Evolutionary conservation across 1,284 basidiomycete species (phyloP).

Genomic region (Trichosporon faecale): DNA sequence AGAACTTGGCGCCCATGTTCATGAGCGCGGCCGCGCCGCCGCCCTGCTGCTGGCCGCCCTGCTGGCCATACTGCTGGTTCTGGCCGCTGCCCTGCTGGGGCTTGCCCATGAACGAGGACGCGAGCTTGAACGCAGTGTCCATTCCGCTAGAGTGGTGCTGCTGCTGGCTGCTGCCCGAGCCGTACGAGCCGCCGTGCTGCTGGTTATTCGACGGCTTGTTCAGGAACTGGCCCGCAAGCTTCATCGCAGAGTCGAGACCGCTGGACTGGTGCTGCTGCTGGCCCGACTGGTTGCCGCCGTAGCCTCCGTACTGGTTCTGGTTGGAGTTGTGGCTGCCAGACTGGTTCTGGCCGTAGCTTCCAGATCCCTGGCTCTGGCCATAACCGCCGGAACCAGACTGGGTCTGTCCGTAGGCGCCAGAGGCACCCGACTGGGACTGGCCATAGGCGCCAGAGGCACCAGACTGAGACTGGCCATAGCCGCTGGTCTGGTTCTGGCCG

Average conservation of each 20-base stretch:
- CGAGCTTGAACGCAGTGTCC: neutral
- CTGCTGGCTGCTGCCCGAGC: neutral
- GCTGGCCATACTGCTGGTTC: neutral
- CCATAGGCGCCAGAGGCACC: neutral
- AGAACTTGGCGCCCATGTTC: slow-evolving; percentile 8
- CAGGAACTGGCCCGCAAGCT: neutral
- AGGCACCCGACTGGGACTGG: neutral
- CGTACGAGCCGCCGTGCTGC: neutral
- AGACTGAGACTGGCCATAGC: neutral
- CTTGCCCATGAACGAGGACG: neutral
- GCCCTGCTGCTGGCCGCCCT: slow-evolving; percentile 3
- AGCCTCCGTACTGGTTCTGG: neutral
- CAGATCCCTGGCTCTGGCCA: neutral
- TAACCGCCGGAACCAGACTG: neutral
- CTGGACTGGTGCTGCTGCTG: slow-evolving; percentile 1
- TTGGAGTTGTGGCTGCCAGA: neutral
- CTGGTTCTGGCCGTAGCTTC: neutral
- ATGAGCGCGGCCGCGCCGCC: slow-evolving; percentile 8
- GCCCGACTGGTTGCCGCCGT: neutral
- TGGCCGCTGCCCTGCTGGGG: neutral
- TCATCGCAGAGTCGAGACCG: slow-evolving; percentile 3
- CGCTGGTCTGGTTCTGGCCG: neutral
- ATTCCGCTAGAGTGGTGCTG: neutral
- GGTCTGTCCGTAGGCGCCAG: neutral
- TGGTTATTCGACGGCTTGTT: neutral